phyloP scores from a whole-genome alignment of 2,329 filamentous ascomycete genomes.

The Emmonsia crescens region DNA sequence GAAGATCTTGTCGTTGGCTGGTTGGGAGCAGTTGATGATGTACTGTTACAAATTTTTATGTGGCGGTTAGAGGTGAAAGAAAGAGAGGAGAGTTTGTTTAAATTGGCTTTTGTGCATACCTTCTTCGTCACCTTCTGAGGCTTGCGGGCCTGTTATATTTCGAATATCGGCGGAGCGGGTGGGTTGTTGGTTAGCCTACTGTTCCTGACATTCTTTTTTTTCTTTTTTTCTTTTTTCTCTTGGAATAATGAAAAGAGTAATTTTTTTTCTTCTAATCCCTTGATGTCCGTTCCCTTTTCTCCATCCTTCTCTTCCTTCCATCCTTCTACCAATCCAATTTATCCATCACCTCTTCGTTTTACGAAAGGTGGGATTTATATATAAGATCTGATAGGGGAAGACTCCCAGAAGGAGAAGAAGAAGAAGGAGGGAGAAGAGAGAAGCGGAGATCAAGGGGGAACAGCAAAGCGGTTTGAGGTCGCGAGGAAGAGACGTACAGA shows the following conservation, averaged over 20 bases:
- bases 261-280: conserved; percentile 12
- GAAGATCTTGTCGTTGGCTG: conserved; percentile 99
- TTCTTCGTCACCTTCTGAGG: conserved; percentile 41
- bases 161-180: conserved; percentile 31
- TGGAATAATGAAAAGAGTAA: conserved; percentile 10
- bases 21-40: conserved; percentile 99
- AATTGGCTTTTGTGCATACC: conserved; percentile 23
- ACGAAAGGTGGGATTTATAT: conserved; percentile 14
- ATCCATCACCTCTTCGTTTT: conserved; percentile 3
- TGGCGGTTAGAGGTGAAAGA: background rate
- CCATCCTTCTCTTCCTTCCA: background rate
- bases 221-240: background rate
- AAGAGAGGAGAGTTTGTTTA: conserved; percentile 7
- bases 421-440: background rate
- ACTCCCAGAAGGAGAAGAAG: background rate
- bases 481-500: conserved; percentile 59
- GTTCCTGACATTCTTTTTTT: conserved; percentile 38
- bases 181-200: conserved; percentile 78
- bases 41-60: conserved; percentile 47
- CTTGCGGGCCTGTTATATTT: conserved; percentile 34
- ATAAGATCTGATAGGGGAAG: background rate
- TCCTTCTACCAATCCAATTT: background rate
- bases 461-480: conserved; percentile 77
- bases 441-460: conserved; percentile 45
- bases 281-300: conserved; percentile 11